Percentiles rank a stretch among this genome's conserved stretches.
These are phyloP conservation scores for Chalara sp. DNA, from an alignment of 2,329 filamentous ascomycete species.

Conservation along the genomic window DNA sequence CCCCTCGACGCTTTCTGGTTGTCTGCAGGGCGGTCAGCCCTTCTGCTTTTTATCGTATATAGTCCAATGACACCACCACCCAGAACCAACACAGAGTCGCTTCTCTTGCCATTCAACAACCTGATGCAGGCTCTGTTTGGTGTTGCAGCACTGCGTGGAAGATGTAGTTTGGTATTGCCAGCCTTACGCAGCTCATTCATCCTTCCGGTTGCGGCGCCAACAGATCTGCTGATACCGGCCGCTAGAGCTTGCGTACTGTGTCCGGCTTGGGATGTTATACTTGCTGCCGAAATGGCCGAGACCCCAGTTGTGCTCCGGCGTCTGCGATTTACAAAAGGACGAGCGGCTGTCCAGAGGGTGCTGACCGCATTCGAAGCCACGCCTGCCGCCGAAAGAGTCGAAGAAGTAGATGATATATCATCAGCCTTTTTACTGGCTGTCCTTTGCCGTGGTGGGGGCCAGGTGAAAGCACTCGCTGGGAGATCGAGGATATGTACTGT, in stretches of 20 bases:
- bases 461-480: conserved; percentile 73
- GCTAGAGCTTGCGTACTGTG: conserved; percentile 69
- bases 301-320: conserved; percentile 26
- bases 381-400: conserved; percentile 37
- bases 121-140: conserved; percentile 54
- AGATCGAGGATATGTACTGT: conserved; percentile 91
- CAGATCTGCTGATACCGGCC: conserved; percentile 66
- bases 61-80: conserved; percentile 60
- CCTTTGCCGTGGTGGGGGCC: conserved; percentile 65
- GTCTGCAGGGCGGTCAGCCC: conserved; percentile 45
- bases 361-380: conserved; percentile 27
- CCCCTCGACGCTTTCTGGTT: conserved; percentile 46
- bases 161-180: conserved; percentile 66
- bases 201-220: conserved; percentile 62
- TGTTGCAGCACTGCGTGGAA: conserved; percentile 48
- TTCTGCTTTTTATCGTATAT: conserved; percentile 39
- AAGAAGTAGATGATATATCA: conserved; percentile 34
- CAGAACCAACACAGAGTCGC: conserved; percentile 57
- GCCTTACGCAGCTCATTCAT: conserved; percentile 68
- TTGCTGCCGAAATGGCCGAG: conserved; percentile 20
- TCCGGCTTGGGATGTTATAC: conserved; percentile 43
- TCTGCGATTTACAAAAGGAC: conserved; percentile 24
- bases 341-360: conserved; percentile 25
- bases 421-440: conserved; percentile 9
- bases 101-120: conserved; percentile 57